A percentile compares a stretch with the other conserved stretches of the same genome.
phyloP scores from a whole-genome alignment of 345 rosid genomes.

The Populus nigra region DNA sequence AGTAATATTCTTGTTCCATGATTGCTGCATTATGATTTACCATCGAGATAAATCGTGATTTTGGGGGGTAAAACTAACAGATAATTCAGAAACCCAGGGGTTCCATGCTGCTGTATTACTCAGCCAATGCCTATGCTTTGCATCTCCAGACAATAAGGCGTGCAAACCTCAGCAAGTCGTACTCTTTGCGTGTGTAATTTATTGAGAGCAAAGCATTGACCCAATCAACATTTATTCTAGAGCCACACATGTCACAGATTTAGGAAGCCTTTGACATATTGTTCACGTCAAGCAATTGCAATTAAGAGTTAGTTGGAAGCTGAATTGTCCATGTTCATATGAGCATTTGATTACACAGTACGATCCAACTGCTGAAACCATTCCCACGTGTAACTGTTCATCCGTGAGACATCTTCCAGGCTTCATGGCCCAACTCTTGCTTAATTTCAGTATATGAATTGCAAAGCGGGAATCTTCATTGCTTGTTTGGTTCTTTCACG shows the following conservation, averaged over 20 bases:
- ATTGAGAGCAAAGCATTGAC: neutral
- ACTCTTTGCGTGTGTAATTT: neutral
- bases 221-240: neutral
- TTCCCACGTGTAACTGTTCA: neutral
- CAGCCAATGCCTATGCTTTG: neutral
- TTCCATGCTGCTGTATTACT: neutral
- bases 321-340: neutral
- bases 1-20: neutral
- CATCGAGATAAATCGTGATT: neutral
- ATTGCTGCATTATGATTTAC: neutral
- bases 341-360: neutral
- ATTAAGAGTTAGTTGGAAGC: neutral
- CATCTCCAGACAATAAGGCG: neutral
- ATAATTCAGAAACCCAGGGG: neutral
- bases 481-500: neutral
- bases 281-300: neutral
- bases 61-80: neutral
- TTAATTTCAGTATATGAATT: too few relatives aligned
- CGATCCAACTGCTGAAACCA: neutral
- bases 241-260: neutral
- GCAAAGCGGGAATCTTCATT: too few relatives aligned
- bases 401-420: neutral
- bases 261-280: neutral
- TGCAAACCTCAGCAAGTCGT: neutral
- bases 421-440: neutral